Evolutionary conservation across 1,284 basidiomycete species (phyloP), one percentile per base, ranked within the genome.

Genomic region (Coniferiporia weirii): DNA sequence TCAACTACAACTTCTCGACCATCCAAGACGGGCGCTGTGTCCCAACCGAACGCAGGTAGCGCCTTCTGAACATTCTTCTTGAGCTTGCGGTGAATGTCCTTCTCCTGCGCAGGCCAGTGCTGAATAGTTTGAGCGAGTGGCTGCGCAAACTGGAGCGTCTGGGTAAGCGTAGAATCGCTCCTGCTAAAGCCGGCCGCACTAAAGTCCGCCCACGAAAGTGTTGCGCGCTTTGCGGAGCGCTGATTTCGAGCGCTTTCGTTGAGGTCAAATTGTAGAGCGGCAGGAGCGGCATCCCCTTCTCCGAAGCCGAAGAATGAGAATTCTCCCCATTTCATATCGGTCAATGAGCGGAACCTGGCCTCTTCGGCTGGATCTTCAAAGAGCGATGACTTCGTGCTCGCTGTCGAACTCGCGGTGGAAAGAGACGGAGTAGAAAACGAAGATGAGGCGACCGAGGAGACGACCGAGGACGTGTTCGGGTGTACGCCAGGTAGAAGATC

Each of bases 191-290:
- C 93, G 13, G 85, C 75, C 0, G 79, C 71, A 15, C 90, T 91
- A 69, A 95, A 95, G 70, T 95, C 92, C 58, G 82, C 84, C 93
- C 92, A 95, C 35, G 84, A 83, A 66, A 95, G 79, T 0, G 93
- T 93, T 56, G 83, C 73, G 35, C 92, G 87, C 68, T 92, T 92
- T 53, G 82, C 78, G 0, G 81, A 66, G 40, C 84, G 85, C 60
- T 83, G 79, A 90, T 93, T 79, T 65, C 90, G 80, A n/a, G 92
- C 91, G 62, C 84, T 79, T 73, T 95, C 93, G 1, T 84, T 93
- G 62, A 95, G 71, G 69, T 95, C 91, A 70, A 95, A 95, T 69
- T 93, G 83, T 34, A 95, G 75, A 67, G 87, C 87, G 70, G 84
- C 85, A 57, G 84, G 79, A 54, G 82, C 76, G 1, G 72, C 66